These are phyloP conservation scores for Nakazawaea wickerhamii DNA, from an alignment of 805 yeast species.

Conservation along the genomic window DNA sequence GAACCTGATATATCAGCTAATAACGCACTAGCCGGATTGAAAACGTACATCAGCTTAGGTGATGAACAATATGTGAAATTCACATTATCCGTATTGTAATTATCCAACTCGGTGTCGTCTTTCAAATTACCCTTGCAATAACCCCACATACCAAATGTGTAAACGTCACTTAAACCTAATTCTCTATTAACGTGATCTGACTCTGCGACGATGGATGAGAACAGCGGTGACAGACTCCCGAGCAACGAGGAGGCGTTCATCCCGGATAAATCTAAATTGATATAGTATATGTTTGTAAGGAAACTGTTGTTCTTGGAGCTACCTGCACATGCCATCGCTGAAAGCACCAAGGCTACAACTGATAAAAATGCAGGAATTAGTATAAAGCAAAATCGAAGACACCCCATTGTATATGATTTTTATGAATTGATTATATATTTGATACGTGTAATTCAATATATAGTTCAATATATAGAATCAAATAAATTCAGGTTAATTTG, in stretches of 20 bases:
- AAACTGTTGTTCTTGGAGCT: conserved; percentile 37
- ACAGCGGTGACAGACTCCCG: conserved; percentile 7
- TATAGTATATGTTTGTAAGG: conserved; percentile 38
- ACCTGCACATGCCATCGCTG: conserved; percentile 49
- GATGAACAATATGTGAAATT: conserved; percentile 45
- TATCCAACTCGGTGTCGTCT: conserved; percentile 4
- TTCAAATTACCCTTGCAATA: conserved; percentile 44
- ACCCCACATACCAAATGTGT: conserved; percentile 58
- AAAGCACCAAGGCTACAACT: conserved; percentile 39
- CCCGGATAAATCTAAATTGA: conserved; percentile 40
- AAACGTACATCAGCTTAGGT: conserved; percentile 49
- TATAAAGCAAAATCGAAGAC: conserved; percentile 24
- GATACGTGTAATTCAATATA: too few species aligned
- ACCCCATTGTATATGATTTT: conserved; percentile 13
- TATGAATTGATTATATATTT: background rate
- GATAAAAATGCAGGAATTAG: conserved; percentile 27
- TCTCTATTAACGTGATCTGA: conserved; percentile 13
- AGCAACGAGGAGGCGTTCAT: conserved; percentile 21
- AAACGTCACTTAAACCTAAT: conserved; percentile 39
- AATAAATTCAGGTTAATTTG: too few species aligned
- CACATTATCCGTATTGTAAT: conserved; percentile 18
- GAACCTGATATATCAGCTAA: conserved; percentile 19
- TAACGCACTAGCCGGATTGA: conserved; percentile 42
- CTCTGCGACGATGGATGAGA: background rate
- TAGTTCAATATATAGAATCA: too few species aligned